Evolutionary conservation across 768 basidiomycete genomes (phyloP).

Genomic region (Hygrocybe punicea): DNA sequence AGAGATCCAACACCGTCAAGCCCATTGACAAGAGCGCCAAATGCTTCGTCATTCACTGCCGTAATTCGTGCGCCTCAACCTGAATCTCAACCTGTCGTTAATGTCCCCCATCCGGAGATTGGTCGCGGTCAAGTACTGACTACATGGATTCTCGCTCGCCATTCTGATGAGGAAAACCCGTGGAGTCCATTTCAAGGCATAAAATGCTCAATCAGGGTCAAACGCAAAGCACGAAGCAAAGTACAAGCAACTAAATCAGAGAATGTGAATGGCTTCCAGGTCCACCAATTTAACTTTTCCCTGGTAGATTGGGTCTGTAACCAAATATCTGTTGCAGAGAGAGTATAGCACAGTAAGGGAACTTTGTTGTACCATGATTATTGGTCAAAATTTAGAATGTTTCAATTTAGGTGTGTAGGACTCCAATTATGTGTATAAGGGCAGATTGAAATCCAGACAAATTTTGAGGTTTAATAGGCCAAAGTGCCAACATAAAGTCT

Average conservation of each 20-base stretch:
- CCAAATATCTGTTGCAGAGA: not conserved
- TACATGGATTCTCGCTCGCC: not conserved
- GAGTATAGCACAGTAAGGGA: too few species aligned
- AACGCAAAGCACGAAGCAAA: not conserved
- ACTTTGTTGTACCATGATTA: too few species aligned
- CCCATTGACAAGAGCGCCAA: not conserved
- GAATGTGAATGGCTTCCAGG: not conserved
- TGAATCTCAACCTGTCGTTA: not conserved
- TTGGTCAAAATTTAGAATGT: too few species aligned
- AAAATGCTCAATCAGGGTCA: not conserved
- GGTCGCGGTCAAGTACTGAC: not conserved
- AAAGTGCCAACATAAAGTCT: too few species aligned
- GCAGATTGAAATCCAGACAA: too few species aligned
- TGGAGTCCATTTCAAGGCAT: conserved; percentile 1
- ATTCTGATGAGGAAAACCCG: conserved; percentile 2
- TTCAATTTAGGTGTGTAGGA: too few species aligned
- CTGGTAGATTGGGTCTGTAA: not conserved
- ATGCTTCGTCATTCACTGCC: too few species aligned
- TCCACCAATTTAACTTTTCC: not conserved
- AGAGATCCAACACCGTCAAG: not conserved
- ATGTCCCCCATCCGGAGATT: not conserved
- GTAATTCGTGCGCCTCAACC: too few species aligned
- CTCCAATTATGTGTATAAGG: too few species aligned
- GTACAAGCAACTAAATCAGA: not conserved
- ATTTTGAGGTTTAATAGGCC: too few species aligned